Evolutionary conservation across 768 basidiomycete genomes (phyloP).

Genomic region (Coprinopsis strossmayeri): DNA sequence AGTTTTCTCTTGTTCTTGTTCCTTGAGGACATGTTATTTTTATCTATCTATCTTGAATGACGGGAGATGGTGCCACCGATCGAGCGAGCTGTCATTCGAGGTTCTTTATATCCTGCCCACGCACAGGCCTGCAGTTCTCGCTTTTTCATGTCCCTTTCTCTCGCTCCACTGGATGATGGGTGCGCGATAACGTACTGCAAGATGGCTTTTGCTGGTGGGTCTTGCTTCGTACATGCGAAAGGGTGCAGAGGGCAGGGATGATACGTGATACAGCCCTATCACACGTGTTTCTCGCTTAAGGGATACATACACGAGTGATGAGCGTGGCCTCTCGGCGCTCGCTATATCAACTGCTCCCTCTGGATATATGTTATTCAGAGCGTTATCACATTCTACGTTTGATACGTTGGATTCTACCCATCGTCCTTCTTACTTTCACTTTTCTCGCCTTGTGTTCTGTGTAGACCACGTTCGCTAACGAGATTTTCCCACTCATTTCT

Average conservation of each 20-base stretch:
- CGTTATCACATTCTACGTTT: too few species aligned
- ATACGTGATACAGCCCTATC: neutral
- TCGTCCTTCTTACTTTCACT: slow-evolving; percentile 10
- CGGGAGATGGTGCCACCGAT: neutral
- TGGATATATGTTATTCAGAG: neutral
- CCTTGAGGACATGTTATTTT: neutral
- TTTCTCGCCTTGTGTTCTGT: neutral
- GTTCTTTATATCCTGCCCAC: too few species aligned
- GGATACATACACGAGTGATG: neutral
- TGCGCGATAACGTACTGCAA: too few species aligned
- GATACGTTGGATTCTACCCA: neutral
- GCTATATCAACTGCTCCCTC: neutral
- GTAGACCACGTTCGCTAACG: neutral
- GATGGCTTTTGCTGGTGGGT: slow-evolving; percentile 1
- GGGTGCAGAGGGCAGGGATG: neutral
- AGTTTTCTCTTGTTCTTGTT: slow-evolving; percentile 9
- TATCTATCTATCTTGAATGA: neutral
- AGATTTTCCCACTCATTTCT: slow-evolving; percentile 3
- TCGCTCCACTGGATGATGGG: neutral
- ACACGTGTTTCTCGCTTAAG: slow-evolving; percentile 10
- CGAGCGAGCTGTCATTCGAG: too few species aligned
- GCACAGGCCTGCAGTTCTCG: too few species aligned
- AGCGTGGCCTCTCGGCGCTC: neutral
- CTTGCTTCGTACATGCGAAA: neutral
- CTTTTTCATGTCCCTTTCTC: neutral